Evolutionary conservation across 2,329 filamentous ascomycete species (phyloP).

Genomic region (Trichoderma gracile): DNA sequence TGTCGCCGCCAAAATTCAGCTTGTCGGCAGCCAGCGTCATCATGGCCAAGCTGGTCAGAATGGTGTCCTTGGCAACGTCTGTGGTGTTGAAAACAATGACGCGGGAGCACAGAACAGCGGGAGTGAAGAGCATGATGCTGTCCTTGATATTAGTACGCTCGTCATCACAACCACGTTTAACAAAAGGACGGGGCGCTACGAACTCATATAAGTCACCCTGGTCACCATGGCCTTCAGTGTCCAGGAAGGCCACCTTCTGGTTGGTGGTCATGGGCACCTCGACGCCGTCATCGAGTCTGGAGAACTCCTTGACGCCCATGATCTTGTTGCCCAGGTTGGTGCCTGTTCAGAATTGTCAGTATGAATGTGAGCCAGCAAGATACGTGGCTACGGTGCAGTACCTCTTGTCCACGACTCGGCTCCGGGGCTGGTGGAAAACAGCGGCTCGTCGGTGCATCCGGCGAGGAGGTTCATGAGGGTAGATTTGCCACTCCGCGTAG

Average conservation of each 20-base stretch:
- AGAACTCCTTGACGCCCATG: conserved; percentile 20
- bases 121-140: conserved; percentile 22
- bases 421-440: conserved; percentile 17
- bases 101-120: conserved; percentile 19
- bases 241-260: conserved; percentile 14
- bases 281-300: conserved; percentile 13
- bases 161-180: not conserved
- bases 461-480: conserved; percentile 23
- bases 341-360: conserved; percentile 1
- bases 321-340: conserved; percentile 22
- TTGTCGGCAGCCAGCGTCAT: conserved; percentile 19
- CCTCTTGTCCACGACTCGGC: conserved; percentile 23
- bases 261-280: conserved; percentile 1
- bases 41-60: conserved; percentile 19
- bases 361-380: not conserved
- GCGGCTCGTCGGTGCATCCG: conserved; percentile 12
- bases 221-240: conserved; percentile 22
- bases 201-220: conserved; percentile 24
- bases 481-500: conserved; percentile 19
- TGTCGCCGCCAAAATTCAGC: conserved; percentile 20
- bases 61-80: conserved; percentile 23
- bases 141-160: not conserved
- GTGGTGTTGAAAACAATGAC: conserved; percentile 23
- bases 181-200: not conserved
- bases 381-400: not conserved